A percentile compares a stretch with the other conserved stretches of the same genome.
Evolutionary conservation across 768 basidiomycete genomes (phyloP).

Genomic region (Leccinum obscurum): DNA sequence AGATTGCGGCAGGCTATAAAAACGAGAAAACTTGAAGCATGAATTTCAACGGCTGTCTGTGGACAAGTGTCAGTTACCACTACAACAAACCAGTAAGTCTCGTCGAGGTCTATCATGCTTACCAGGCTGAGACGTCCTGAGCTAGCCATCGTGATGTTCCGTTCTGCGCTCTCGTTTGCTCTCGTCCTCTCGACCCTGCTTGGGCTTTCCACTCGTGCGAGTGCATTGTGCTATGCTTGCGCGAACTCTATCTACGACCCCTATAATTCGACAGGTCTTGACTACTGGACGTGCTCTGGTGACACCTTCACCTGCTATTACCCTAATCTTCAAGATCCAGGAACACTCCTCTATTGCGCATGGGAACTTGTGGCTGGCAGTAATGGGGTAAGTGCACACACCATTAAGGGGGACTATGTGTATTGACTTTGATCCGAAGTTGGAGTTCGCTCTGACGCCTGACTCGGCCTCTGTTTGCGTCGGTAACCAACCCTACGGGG

Average conservation of each 20-base stretch:
- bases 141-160: not conserved
- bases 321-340: constrained; percentile 3
- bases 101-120: not conserved
- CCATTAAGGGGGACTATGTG: not conserved
- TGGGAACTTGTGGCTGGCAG: not conserved
- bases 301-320: constrained; percentile 13
- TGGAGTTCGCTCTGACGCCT: constrained; percentile 1
- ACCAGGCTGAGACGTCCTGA: no score
- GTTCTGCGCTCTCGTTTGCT: not conserved
- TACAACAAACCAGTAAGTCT: not conserved
- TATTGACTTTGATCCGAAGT: not conserved
- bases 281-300: constrained; percentile 13
- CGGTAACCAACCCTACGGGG: not conserved
- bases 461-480: constrained; percentile 6
- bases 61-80: no score
- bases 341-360: constrained; percentile 8
- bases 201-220: not conserved
- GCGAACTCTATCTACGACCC: constrained; percentile 4
- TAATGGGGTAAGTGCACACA: not conserved
- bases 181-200: constrained; percentile 3
- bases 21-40: not conserved
- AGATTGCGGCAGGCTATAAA: not conserved
- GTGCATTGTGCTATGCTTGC: constrained; percentile 4
- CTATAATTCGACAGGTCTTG: constrained; percentile 1
- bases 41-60: not conserved